A percentile compares a stretch with the other conserved stretches of the same genome.
Conservation (phyloP, 805 yeast species). For the Brettanomyces sp. region DNA sequence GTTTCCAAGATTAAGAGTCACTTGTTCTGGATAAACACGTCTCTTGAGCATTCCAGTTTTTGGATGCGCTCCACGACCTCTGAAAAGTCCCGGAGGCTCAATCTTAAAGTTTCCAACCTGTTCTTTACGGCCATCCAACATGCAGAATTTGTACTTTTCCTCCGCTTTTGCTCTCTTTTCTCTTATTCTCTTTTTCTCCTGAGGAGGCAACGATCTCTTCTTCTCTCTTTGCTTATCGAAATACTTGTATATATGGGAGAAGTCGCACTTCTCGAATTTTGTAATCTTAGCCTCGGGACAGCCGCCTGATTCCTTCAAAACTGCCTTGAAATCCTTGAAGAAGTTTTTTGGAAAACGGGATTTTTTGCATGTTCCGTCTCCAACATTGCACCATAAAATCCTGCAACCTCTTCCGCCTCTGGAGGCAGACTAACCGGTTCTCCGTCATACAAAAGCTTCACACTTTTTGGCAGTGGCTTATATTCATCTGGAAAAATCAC, state of each 20-base stretch:
- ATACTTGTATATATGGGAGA: conserved; percentile 60
- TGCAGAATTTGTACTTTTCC: conserved; percentile 73
- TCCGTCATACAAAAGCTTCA: conserved; percentile 69
- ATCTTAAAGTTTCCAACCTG: conserved; percentile 89
- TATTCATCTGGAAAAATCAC: conserved; percentile 91
- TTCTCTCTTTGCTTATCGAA: conserved; percentile 64
- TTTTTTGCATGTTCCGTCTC: conserved; percentile 85
- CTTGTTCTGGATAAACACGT: conserved; percentile 83
- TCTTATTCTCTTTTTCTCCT: conserved; percentile 69
- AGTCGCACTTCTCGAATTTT: conserved; percentile 66
- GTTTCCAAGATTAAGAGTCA: conserved; percentile 71
- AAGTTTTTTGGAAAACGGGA: conserved; percentile 80
- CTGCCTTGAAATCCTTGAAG: conserved; percentile 66
- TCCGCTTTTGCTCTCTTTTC: conserved; percentile 67
- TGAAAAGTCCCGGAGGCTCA: conserved; percentile 92
- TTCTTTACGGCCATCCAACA: conserved; percentile 79
- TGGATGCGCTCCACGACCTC: conserved; percentile 97
- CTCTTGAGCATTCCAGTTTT: conserved; percentile 86
- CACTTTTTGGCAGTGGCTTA: conserved; percentile 71
- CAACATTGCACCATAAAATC: conserved; percentile 82
- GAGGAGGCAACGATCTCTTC: conserved; percentile 56
- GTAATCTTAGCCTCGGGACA: conserved; percentile 38
- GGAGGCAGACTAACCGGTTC: conserved; percentile 65
- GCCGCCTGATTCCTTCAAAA: conserved; percentile 64
- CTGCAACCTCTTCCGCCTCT: conserved; percentile 94